These are phyloP conservation scores for Herpetospermum pedunculosum DNA, from an alignment of 306 rosid genomes.

Conservation along the genomic window DNA sequence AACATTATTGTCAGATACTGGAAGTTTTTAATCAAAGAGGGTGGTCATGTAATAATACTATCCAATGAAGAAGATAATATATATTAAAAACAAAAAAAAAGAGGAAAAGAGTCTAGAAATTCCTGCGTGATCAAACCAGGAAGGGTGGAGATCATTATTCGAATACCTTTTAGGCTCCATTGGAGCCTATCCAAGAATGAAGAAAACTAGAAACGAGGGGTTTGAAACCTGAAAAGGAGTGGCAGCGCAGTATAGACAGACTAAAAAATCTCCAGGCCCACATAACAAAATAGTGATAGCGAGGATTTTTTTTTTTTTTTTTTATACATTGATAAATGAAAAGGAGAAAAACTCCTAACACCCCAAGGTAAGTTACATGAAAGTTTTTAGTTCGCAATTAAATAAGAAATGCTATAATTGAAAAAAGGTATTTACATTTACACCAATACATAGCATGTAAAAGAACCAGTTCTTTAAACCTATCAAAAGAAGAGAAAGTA, in stretches of 20 bases:
- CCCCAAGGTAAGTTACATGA: too few species aligned
- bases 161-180: background rate
- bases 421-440: too few species aligned
- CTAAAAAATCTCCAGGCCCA: background rate
- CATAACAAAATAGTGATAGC: background rate
- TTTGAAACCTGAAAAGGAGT: background rate
- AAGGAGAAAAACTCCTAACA: too few species aligned
- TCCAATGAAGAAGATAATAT: background rate
- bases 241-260: background rate
- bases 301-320: too few species aligned
- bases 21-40: background rate
- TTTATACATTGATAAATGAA: too few species aligned
- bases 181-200: too few species aligned
- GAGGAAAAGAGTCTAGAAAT: background rate
- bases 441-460: too few species aligned
- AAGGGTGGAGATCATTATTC: background rate
- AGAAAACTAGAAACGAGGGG: background rate
- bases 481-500: too few species aligned
- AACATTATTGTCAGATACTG: background rate
- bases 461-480: too few species aligned
- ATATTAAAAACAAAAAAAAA: too few species aligned
- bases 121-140: background rate
- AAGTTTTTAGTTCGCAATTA: too few species aligned
- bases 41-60: background rate
- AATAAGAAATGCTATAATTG: too few species aligned